Evolutionary conservation across 2,329 filamentous ascomycete species (phyloP), one percentile per base, ranked within the genome.

Genomic region (Calonectria pteridis): DNA sequence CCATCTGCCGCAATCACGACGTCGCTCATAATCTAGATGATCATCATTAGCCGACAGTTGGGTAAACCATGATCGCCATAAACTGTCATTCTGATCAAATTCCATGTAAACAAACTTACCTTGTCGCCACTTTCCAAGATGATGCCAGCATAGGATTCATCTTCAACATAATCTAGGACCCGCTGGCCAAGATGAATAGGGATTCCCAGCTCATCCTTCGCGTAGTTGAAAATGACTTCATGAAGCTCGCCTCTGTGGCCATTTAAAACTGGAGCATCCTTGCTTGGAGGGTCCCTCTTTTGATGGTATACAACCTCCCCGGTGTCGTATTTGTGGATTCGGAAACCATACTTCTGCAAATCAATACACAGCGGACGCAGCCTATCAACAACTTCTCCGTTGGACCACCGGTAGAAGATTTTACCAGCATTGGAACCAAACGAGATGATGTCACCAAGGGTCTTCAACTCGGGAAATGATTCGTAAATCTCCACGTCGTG

Each of bases 191-290:
- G 84, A 68, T 90, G 86, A 37, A 92, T 91, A 0, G 89, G 87
- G 59, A 92, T 90, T 0, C 85, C 85, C 11, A 91, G 82, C 65
- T 89, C 88, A 64, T 91, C 86, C 28, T 50, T 59, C 46, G 89
- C 90, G 75, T 92, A 89, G 43, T 90, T 87, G 72, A 91, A 91
- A 4, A 92, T 86, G 14, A 92, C 87, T 66, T 88, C 84, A 74
- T 92, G 91, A 69, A 92, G 84, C 81, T 92, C 91, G 20, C 91
- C 91, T 26, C 91, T 82, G 76, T 92, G 91, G 0, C 91, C 91
- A 65, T 92, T 92, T 78, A 92, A 89, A 51, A 43, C 69, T 1
- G 77, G 77, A 10, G 77, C 67, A n/a, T 78, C 73, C 1, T 68
- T 73, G 2, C 55, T 77, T 0, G 77, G 77, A 6, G 77, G 77